phyloP scores from a whole-genome alignment of 306 rosid species.

The Abrus precatorius region DNA sequence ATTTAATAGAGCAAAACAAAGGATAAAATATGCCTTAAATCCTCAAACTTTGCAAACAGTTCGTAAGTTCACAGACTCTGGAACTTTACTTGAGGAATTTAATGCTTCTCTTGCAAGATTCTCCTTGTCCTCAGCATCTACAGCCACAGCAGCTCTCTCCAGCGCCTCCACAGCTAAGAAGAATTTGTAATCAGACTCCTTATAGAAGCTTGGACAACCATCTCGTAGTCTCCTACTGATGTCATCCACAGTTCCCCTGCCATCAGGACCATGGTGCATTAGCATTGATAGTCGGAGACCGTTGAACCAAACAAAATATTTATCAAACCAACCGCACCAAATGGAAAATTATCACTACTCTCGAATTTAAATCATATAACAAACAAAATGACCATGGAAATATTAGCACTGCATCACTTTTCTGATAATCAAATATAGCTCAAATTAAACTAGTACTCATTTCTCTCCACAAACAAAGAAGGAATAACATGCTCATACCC shows the following conservation, averaged over 20 bases:
- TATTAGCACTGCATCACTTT: not conserved
- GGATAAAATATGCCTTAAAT: slow-evolving; percentile 71
- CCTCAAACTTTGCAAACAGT: slow-evolving; percentile 96
- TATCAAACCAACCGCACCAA: slow-evolving; percentile 22
- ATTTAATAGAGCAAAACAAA: not conserved
- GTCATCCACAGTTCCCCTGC: slow-evolving; percentile 99
- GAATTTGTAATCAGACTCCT: slow-evolving; percentile 97
- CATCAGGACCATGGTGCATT: slow-evolving; percentile 67
- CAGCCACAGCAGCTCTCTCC: slow-evolving; percentile 89
- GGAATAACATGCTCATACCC: slow-evolving; percentile 11
- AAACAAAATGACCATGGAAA: slow-evolving; percentile 27
- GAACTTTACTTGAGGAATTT: slow-evolving; percentile 85
- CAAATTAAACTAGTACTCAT: slow-evolving; percentile 14
- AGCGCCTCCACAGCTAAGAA: slow-evolving; percentile 96
- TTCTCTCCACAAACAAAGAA: slow-evolving; percentile 21
- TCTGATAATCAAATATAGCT: not conserved
- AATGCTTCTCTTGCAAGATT: slow-evolving; percentile 92
- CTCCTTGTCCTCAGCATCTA: slow-evolving; percentile 78
- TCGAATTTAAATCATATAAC: slow-evolving; percentile 12
- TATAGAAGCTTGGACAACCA: slow-evolving; percentile 98
- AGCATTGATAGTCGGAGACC: not conserved
- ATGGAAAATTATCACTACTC: not conserved
- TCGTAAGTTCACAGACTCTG: slow-evolving; percentile 90
- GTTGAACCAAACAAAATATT: slow-evolving; percentile 17
- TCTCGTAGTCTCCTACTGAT: slow-evolving; percentile 90